These are phyloP conservation scores for Hypoxylon sp. DNA, from an alignment of 2,329 filamentous ascomycete species.

Conservation along the genomic window DNA sequence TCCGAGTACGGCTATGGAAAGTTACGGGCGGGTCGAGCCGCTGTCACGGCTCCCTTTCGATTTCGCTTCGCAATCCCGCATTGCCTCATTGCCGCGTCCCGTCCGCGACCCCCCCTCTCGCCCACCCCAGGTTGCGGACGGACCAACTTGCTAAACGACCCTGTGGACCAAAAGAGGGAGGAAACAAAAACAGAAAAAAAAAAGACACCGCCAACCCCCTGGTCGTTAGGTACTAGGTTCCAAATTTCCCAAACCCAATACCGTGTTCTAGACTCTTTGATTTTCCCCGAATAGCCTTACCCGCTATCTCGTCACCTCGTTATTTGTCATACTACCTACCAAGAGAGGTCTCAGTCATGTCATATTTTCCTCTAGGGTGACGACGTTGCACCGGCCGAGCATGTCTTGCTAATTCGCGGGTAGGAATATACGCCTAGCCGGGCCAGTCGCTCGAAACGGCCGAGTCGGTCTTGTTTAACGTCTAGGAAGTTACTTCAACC, in stretches of 20 bases:
- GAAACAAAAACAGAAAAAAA: too few species aligned
- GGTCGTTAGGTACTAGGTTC: constrained; percentile 29
- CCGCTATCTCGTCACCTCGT: not conserved
- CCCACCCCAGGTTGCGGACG: constrained; percentile 18
- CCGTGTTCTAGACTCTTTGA: constrained; percentile 26
- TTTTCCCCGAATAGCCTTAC: constrained; percentile 1
- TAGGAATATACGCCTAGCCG: constrained; percentile 23
- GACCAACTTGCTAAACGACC: constrained; percentile 14
- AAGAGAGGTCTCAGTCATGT: not conserved
- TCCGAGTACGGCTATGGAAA: constrained; percentile 10
- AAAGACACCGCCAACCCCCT: constrained; percentile 27
- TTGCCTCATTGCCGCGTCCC: constrained; percentile 5
- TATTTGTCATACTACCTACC: constrained; percentile 17
- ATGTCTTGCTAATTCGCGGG: constrained; percentile 1
- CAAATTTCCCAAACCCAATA: constrained; percentile 27
- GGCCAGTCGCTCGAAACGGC: constrained; percentile 16
- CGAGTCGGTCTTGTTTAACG: constrained; percentile 14
- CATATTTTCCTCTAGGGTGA: not conserved
- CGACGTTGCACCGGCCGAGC: constrained; percentile 23
- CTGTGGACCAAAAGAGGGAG: constrained; percentile 29
- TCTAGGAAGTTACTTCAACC: constrained; percentile 21
- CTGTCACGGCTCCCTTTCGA: constrained; percentile 28
- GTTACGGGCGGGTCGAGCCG: constrained; percentile 29
- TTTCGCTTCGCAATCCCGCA: constrained; percentile 26
- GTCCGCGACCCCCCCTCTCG: not conserved